These are phyloP conservation scores for Cronartium quercuum DNA, from an alignment of 1,284 basidiomycete genomes.

Conservation along the genomic window DNA sequence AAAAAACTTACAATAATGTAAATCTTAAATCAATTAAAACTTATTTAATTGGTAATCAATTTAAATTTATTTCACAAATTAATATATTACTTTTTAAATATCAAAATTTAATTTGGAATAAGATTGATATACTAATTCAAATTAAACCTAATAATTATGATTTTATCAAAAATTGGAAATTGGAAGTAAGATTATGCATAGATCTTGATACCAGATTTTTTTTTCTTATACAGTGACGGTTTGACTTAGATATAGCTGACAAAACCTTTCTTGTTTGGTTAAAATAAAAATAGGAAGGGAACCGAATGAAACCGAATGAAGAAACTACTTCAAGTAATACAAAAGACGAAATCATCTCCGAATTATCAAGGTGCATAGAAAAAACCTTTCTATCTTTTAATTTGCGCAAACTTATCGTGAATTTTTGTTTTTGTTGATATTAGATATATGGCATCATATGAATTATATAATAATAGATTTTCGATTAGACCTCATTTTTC, in stretches of 20 bases:
- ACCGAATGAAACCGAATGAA: conserved; percentile 19
- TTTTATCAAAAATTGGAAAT: conserved; percentile 26
- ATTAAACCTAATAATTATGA: conserved; percentile 18
- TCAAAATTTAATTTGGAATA: neutral
- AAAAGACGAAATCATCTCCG: neutral
- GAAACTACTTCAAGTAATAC: conserved; percentile 14
- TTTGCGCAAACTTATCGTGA: neutral
- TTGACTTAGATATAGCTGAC: neutral
- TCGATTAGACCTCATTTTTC: neutral
- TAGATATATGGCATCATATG: neutral
- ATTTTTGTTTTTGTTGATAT: neutral
- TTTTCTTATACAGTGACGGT: neutral
- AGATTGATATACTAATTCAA: conserved; percentile 14
- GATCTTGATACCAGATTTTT: too few relatives aligned
- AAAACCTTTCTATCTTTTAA: neutral
- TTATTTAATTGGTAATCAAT: neutral
- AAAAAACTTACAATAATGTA: neutral
- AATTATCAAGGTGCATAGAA: neutral
- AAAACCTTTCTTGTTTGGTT: neutral
- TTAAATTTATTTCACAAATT: neutral
- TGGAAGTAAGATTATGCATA: neutral
- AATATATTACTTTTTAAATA: conserved; percentile 13
- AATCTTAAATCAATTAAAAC: neutral
- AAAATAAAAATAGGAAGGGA: conserved; percentile 11
- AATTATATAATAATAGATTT: neutral